Conservation (phyloP, 306 rosid species). For the Spatholobus suberectus region DNA sequence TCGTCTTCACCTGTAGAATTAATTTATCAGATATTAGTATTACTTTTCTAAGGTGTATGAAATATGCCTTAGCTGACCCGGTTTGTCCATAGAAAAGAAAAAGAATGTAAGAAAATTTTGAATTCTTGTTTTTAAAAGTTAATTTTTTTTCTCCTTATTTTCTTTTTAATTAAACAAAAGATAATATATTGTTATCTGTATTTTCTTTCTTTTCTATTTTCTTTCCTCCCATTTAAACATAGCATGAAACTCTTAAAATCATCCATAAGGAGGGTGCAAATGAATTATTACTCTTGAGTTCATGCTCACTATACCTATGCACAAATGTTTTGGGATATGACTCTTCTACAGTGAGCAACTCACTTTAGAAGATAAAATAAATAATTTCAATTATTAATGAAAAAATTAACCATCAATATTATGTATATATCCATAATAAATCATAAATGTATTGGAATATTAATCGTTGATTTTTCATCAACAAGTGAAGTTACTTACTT, state of each 20-base stretch:
- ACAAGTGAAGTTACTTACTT: background rate
- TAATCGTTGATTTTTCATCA: no score
- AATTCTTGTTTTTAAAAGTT: background rate
- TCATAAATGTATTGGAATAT: background rate
- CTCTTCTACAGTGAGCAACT: background rate
- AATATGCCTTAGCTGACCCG: background rate
- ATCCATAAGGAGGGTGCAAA: background rate
- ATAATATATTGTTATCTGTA: background rate
- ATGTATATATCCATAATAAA: no score
- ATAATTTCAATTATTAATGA: background rate
- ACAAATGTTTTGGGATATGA: background rate
- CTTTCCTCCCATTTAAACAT: background rate
- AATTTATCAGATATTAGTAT: background rate
- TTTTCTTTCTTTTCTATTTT: background rate
- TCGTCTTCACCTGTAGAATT: conserved; percentile 79
- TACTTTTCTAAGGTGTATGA: conserved; percentile 20
- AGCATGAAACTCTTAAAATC: background rate
- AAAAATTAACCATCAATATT: background rate
- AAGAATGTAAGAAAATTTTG: background rate
- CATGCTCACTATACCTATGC: background rate
- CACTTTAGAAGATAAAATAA: background rate
- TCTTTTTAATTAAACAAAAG: background rate
- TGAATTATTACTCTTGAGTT: background rate
- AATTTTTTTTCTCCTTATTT: background rate
- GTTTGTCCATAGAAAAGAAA: background rate